Percentiles rank a stretch among this genome's conserved stretches.
Conservation (phyloP, 805 yeast species). For the Metschnikowia gelsemii region DNA sequence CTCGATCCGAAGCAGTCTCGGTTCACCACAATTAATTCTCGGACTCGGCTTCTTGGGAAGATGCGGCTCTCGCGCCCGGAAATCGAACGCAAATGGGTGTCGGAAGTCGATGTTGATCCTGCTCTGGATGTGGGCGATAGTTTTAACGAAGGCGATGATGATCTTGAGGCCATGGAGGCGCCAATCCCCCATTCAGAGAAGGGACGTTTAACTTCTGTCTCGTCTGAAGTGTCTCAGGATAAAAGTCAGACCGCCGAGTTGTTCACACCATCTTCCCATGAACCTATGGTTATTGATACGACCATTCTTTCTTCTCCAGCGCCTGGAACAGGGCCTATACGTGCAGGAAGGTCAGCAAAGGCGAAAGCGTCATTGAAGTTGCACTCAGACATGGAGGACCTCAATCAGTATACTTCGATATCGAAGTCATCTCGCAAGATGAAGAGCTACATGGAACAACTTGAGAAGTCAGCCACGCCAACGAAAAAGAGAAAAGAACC, state of each 20-base stretch:
- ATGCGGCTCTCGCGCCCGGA: conserved; percentile 1
- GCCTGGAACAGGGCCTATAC: neutral
- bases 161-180: neutral
- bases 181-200: too few species aligned
- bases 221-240: too few species aligned
- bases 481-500: conserved; percentile 6
- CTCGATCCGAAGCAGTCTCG: conserved; percentile 46
- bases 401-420: conserved; percentile 59
- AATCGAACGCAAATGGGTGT: neutral
- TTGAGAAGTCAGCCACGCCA: conserved; percentile 24
- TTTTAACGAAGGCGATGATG: neutral
- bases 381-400: conserved; percentile 66
- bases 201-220: too few species aligned
- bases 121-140: conserved; percentile 21
- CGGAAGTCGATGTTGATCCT: neutral
- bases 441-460: conserved; percentile 36
- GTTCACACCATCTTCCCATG: neutral
- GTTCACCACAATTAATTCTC: conserved; percentile 40
- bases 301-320: conserved; percentile 3
- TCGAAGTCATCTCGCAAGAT: conserved; percentile 44
- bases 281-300: conserved; percentile 1
- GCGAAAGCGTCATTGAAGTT: conserved; percentile 63
- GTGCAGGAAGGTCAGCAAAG: conserved; percentile 55
- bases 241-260: neutral
- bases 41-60: conserved; percentile 8